Conservation (phyloP, 805 yeast species). For the Ogataea trehalophila region DNA sequence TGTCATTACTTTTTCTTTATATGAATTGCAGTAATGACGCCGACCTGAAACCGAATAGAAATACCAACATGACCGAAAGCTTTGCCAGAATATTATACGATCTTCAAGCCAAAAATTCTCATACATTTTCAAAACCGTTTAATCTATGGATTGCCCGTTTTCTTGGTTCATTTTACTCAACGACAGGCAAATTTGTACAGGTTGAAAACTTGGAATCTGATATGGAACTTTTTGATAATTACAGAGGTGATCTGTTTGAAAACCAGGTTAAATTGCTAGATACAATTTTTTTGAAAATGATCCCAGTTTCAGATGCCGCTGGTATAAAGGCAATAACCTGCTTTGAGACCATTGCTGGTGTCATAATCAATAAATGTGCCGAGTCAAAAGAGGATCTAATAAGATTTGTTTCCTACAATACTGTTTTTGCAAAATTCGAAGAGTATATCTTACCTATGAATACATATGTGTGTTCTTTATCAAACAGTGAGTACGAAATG, state of each 20-base stretch:
- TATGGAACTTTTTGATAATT: conserved; percentile 6
- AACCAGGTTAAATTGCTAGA: conserved; percentile 22
- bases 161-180: conserved; percentile 26
- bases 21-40: neutral
- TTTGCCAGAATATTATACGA: conserved; percentile 18
- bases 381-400: conserved; percentile 11
- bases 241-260: conserved; percentile 13
- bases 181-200: conserved; percentile 20
- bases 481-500: conserved; percentile 24
- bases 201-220: conserved; percentile 18
- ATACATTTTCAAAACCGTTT: conserved; percentile 12
- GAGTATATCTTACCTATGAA: conserved; percentile 30
- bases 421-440: conserved; percentile 12
- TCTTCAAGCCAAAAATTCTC: conserved; percentile 8
- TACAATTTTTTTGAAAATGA: conserved; percentile 25
- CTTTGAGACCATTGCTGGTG: conserved; percentile 39
- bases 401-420: conserved; percentile 23
- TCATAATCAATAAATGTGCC: conserved; percentile 29
- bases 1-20: conserved; percentile 9
- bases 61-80: neutral
- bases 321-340: conserved; percentile 21
- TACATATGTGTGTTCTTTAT: conserved; percentile 31
- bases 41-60: neutral
- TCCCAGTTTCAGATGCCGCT: conserved; percentile 11
- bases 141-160: conserved; percentile 30